Percentiles rank a stretch among this genome's conserved stretches.
Evolutionary conservation across 768 basidiomycete genomes (phyloP).

Genomic region (Krasilnikovozyma curviuscula): DNA sequence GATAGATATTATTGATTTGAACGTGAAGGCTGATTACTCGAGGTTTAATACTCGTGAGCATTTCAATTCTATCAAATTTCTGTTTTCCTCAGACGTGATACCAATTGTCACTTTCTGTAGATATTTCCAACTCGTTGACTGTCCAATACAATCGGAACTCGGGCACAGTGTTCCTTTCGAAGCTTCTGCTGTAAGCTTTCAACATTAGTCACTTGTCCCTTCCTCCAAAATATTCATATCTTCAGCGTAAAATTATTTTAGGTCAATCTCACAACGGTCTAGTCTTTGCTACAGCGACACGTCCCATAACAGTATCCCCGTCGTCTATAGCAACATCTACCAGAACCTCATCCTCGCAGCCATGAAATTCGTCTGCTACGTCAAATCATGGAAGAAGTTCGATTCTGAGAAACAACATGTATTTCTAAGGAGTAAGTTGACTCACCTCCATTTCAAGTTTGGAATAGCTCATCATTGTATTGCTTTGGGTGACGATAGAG

Average conservation of each 20-base stretch:
- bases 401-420: constrained; percentile 27
- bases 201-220: background rate
- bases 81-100: background rate
- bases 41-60: constrained; percentile 39
- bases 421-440: constrained; percentile 34
- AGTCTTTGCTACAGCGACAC: constrained; percentile 62
- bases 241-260: background rate
- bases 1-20: constrained; percentile 56
- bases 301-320: constrained; percentile 40
- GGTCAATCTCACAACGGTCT: constrained; percentile 3
- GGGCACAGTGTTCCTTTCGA: background rate
- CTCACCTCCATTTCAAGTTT: background rate
- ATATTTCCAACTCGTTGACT: constrained; percentile 1
- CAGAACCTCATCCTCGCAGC: constrained; percentile 64
- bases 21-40: constrained; percentile 57
- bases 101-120: background rate
- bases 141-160: constrained; percentile 12
- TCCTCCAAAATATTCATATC: background rate
- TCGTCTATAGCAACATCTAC: constrained; percentile 63
- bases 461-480: no score
- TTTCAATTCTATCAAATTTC: background rate
- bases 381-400: constrained; percentile 30
- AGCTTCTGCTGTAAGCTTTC: constrained; percentile 1
- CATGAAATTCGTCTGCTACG: constrained; percentile 70
- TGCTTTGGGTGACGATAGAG: no score